A percentile compares a stretch with the other conserved stretches of the same genome.
phyloP scores from a whole-genome alignment of 2,329 filamentous ascomycete genomes.

The Fusarium pseudoanthophilum region DNA sequence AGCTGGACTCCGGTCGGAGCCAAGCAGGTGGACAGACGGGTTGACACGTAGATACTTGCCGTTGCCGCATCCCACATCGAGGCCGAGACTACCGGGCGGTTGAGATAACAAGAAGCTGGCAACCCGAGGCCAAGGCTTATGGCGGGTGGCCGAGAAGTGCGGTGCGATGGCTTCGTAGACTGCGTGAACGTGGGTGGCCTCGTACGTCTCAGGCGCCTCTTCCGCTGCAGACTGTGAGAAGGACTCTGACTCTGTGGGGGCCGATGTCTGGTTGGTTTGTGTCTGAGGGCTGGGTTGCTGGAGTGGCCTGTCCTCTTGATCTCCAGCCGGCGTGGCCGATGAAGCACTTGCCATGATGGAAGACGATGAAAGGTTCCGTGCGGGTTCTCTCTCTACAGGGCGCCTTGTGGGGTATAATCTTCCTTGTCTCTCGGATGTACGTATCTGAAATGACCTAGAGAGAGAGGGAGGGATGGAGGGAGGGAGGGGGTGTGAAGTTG shows the following conservation, averaged over 20 bases:
- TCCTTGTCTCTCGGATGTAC: background rate
- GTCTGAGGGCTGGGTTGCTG: constrained; percentile 16
- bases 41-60: constrained; percentile 93
- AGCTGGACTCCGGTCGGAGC: constrained; percentile 79
- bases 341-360: constrained; percentile 42
- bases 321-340: constrained; percentile 38
- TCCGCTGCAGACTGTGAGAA: constrained; percentile 37
- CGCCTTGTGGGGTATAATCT: constrained; percentile 14
- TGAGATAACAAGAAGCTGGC: constrained; percentile 77
- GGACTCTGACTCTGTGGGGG: constrained; percentile 1
- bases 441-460: background rate
- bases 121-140: constrained; percentile 93
- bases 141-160: constrained; percentile 83
- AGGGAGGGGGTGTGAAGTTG: constrained; percentile 5
- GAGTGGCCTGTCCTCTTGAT: constrained; percentile 31
- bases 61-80: constrained; percentile 96
- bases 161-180: constrained; percentile 90
- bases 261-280: constrained; percentile 15
- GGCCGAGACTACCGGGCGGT: constrained; percentile 77
- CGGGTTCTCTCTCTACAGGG: background rate
- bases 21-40: constrained; percentile 79
- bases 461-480: too few species aligned
- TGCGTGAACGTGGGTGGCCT: constrained; percentile 86
- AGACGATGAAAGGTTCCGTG: constrained; percentile 3
- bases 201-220: constrained; percentile 69